Base-by-base conservation (phyloP, 2,329 filamentous ascomycete species). In the Aspergillus felis region DNA sequence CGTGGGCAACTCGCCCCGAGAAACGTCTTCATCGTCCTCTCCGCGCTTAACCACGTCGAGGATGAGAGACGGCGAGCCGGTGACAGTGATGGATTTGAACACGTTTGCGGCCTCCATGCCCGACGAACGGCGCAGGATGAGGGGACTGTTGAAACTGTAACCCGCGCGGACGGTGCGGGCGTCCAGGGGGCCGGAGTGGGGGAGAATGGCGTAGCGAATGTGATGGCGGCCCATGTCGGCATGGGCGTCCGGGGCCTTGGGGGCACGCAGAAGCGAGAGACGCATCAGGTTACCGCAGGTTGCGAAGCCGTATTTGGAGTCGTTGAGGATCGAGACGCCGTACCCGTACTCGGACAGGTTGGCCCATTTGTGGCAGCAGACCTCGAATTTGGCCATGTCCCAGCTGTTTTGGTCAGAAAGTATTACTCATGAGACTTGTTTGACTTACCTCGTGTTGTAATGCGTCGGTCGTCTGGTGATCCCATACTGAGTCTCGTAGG, bases 371-470 rank as follows among this genome's bases (percentile, higher is more conserved):
- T 97, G 92, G 73, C 90, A 93, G 81, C 92, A 96, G 53, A 97
- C 92, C 78, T 97, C 92, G 67, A 97, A 97, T 69, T 96, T 96
- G 69, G 92, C 92, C 92, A 96, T 96, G 70, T 96, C 92, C 92
- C 92, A 96, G 64, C 85, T 83, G 57, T 2, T 51, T 42, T 17
- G 5, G 60, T 76, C 57, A 76, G 67, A 58, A 53, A 4, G 22
- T 6, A 32, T 14, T 20, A 6, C 17, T 25, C 14, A 14, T 32
- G 51, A 44, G 12, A 29, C 3, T n/a, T 3, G 9, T n/a, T 32
- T 12, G 10, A 71, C 72, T 65, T 83, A 86, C 78, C 81, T 89
- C 3, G 94, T 99, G 78, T 99, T 99, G 83, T 97, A 97, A 77
- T 99, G 94, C 0, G 94, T 99, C 2, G 94, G 93, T 29, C 94